Percentiles rank a stretch among this genome's conserved stretches.
Conservation (phyloP, 2,329 filamentous ascomycete genomes). For the Dothidotthia symphoricarpi region DNA sequence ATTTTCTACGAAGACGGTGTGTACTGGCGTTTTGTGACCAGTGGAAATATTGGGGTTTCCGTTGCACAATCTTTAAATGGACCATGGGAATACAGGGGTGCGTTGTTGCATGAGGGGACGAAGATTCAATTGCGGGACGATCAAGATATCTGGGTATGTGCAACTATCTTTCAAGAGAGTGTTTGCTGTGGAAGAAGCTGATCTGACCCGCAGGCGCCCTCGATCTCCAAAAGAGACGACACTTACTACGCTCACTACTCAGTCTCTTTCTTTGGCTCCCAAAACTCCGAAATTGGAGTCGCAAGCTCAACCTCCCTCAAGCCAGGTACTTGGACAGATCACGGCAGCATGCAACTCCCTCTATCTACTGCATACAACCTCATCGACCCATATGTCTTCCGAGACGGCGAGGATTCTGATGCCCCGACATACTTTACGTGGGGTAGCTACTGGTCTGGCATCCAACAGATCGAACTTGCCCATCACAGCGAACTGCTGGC, state of each 20-base stretch:
- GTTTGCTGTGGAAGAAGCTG: too few relatives aligned
- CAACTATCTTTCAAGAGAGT: not conserved
- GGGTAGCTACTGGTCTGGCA: conserved; percentile 65
- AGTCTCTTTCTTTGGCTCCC: conserved; percentile 58
- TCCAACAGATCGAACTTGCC: conserved; percentile 58
- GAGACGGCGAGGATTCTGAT: conserved; percentile 24
- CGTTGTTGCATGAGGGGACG: conserved; percentile 45
- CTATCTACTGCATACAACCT: conserved; percentile 42
- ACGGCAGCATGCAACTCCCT: conserved; percentile 49
- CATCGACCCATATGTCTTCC: conserved; percentile 52
- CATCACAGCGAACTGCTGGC: conserved; percentile 6
- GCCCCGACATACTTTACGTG: conserved; percentile 54
- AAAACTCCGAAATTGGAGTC: conserved; percentile 60
- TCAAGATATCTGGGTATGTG: conserved; percentile 49
- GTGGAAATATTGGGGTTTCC: conserved; percentile 48
- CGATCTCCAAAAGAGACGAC: conserved; percentile 55
- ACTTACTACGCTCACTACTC: conserved; percentile 63
- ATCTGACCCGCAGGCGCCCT: conserved; percentile 57
- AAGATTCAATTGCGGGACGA: conserved; percentile 44
- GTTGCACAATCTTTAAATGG: conserved; percentile 47
- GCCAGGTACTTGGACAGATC: conserved; percentile 59
- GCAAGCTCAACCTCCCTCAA: conserved; percentile 51
- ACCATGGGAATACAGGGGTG: conserved; percentile 49
- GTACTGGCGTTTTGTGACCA: conserved; percentile 54
- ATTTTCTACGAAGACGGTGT: conserved; percentile 47